Evolutionary conservation across 352 stramenopile genomes (phyloP).

Genomic region (Pythium pectinolyticum): DNA sequence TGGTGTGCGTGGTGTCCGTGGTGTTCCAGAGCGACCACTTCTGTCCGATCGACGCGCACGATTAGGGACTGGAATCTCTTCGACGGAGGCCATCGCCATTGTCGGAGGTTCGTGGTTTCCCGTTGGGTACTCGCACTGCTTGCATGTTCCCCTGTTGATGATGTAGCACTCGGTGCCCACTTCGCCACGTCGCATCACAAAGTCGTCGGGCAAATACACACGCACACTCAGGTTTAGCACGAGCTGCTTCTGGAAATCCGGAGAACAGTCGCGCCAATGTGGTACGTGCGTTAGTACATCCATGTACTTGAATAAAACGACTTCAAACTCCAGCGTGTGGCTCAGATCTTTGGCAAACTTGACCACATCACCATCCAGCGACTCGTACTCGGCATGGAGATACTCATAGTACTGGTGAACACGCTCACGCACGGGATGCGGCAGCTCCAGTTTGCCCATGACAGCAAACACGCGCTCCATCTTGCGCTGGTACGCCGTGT

Average conservation of each 20-base stretch:
- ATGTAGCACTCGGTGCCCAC: constrained; percentile 70
- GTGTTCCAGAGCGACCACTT: too few relatives aligned
- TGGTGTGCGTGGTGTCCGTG: too few relatives aligned
- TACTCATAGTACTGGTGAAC: constrained; percentile 41
- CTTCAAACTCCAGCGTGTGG: background rate
- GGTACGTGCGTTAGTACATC: constrained; percentile 60
- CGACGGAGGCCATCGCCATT: background rate
- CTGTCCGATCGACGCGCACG: too few relatives aligned
- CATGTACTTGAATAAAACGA: constrained; percentile 68
- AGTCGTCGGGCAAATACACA: constrained; percentile 77
- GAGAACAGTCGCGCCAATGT: constrained; percentile 50
- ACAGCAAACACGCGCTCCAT: constrained; percentile 66
- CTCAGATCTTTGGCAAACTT: constrained; percentile 4
- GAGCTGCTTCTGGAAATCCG: constrained; percentile 72
- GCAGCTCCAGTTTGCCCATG: constrained; percentile 60
- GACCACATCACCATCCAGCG: background rate
- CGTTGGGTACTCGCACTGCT: constrained; percentile 19
- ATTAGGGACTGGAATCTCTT: constrained; percentile 3
- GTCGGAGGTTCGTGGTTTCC: constrained; percentile 1
- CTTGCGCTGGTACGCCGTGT: constrained; percentile 62
- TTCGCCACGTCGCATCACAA: constrained; percentile 61
- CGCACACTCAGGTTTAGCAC: constrained; percentile 57
- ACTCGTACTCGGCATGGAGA: constrained; percentile 2
- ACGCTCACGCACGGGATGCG: constrained; percentile 42
- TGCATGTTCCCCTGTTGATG: constrained; percentile 61